A percentile compares a stretch with the other conserved stretches of the same genome.
phyloP scores from a whole-genome alignment of 257 asterid species.

The Solanum commersonii region DNA sequence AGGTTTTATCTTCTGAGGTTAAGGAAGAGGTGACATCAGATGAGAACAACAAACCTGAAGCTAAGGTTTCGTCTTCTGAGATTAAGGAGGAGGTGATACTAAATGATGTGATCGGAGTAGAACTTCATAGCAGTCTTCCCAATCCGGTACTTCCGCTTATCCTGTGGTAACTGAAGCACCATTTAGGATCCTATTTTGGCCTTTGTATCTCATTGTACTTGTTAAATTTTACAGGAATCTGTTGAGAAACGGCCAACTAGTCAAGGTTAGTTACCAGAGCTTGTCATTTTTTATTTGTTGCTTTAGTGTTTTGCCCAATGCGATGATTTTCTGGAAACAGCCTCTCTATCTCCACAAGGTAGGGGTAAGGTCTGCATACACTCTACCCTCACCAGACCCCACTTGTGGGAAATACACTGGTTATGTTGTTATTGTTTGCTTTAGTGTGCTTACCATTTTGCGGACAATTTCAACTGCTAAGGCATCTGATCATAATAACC shows the following conservation, averaged over 20 bases:
- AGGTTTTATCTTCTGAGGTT: slow-evolving; percentile 6
- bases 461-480: neutral
- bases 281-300: slow-evolving; percentile 6
- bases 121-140: neutral
- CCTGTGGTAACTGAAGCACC: neutral
- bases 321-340: neutral
- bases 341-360: neutral
- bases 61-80: slow-evolving; percentile 7
- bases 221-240: slow-evolving; percentile 3
- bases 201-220: slow-evolving; percentile 7
- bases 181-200: neutral
- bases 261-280: neutral
- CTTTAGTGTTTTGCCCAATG: neutral
- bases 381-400: neutral
- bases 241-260: slow-evolving; percentile 3
- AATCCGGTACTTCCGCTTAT: slow-evolving; percentile 1
- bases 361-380: neutral
- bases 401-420: neutral
- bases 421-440: neutral
- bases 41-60: slow-evolving; percentile 10
- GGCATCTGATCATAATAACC: neutral
- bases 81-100: slow-evolving; percentile 10
- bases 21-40: neutral
- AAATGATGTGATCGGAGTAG: neutral
- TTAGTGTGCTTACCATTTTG: neutral